phyloP scores from a whole-genome alignment of 306 rosid species.

The Castanea crenata region DNA sequence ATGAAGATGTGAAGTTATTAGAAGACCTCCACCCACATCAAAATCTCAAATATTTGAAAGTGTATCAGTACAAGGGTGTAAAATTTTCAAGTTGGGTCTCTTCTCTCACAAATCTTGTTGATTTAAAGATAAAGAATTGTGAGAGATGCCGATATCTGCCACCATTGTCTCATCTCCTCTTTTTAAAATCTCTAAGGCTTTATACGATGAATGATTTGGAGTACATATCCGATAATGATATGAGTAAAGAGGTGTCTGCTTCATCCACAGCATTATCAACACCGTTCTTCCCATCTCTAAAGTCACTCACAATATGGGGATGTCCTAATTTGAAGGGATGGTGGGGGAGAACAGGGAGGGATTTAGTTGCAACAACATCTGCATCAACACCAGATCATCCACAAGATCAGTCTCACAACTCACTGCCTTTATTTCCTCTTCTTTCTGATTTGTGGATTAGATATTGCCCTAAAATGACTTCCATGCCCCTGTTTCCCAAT shows the following conservation, averaged over 20 bases:
- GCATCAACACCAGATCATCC: too few species aligned
- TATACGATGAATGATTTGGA: not conserved
- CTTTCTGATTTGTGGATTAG: not conserved
- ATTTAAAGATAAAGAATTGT: not conserved
- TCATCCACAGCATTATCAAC: too few species aligned
- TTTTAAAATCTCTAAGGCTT: accelerated
- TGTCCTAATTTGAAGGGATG: slow-evolving; percentile 23
- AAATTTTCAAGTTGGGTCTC: not conserved
- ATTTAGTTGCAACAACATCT: too few species aligned
- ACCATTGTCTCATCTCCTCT: not conserved
- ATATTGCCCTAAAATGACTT: not conserved
- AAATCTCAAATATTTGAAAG: not conserved
- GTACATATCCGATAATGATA: not conserved
- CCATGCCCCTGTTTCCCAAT: not conserved
- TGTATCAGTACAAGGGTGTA: not conserved
- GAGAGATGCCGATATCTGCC: not conserved
- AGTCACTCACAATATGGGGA: accelerated
- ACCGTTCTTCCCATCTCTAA: not conserved
- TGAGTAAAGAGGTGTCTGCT: not conserved
- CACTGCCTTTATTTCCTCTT: not conserved
- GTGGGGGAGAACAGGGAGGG: not conserved
- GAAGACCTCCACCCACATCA: not conserved
- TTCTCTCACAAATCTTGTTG: not conserved
- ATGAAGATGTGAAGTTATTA: not conserved
- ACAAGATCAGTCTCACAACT: not conserved